Conservation (phyloP, 179 eudicot species). For the Pouteria campechiana region DNA sequence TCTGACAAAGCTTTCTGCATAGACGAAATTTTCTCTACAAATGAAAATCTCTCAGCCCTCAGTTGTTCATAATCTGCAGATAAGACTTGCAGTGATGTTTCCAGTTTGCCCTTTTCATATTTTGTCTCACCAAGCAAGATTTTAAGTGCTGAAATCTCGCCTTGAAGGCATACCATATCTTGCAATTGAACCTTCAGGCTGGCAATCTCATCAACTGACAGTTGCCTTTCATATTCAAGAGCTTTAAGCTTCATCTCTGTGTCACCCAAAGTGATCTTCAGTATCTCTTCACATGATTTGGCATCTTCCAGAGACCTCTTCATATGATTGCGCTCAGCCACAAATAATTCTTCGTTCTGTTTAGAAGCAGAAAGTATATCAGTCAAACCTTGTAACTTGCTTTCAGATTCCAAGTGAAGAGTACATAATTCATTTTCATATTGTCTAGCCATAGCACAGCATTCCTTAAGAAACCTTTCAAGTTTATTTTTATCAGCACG, state of each 20-base stretch:
- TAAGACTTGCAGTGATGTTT: slow-evolving; percentile 31
- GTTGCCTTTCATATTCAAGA: slow-evolving; percentile 53
- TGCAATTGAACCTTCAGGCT: slow-evolving; percentile 53
- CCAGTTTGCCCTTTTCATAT: slow-evolving; percentile 43
- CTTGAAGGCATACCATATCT: slow-evolving; percentile 37
- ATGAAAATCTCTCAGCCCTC: slow-evolving; percentile 40
- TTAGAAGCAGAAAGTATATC: slow-evolving; percentile 33
- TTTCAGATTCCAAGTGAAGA: slow-evolving; percentile 33
- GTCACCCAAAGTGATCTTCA: slow-evolving; percentile 27
- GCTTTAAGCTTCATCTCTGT: slow-evolving; percentile 59
- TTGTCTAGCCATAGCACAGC: slow-evolving; percentile 18
- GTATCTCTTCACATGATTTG: slow-evolving; percentile 45
- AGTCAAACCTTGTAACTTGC: slow-evolving; percentile 34
- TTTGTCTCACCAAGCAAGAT: slow-evolving; percentile 27
- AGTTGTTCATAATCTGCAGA: slow-evolving; percentile 37
- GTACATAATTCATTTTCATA: slow-evolving; percentile 33
- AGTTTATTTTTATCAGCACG: slow-evolving; percentile 44
- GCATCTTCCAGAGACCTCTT: slow-evolving; percentile 23
- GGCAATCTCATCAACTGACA: slow-evolving; percentile 46
- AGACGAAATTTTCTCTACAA: slow-evolving; percentile 30
- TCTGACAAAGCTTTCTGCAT: slow-evolving; percentile 40
- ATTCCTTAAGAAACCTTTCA: slow-evolving; percentile 42
- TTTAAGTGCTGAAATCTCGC: slow-evolving; percentile 43
- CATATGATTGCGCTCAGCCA: slow-evolving; percentile 43
- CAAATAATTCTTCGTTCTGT: slow-evolving; percentile 32